Percentiles rank a stretch among this genome's conserved stretches.
phyloP scores from a whole-genome alignment of 2,329 filamentous ascomycete genomes.

The Arthrobotrys iridis region DNA sequence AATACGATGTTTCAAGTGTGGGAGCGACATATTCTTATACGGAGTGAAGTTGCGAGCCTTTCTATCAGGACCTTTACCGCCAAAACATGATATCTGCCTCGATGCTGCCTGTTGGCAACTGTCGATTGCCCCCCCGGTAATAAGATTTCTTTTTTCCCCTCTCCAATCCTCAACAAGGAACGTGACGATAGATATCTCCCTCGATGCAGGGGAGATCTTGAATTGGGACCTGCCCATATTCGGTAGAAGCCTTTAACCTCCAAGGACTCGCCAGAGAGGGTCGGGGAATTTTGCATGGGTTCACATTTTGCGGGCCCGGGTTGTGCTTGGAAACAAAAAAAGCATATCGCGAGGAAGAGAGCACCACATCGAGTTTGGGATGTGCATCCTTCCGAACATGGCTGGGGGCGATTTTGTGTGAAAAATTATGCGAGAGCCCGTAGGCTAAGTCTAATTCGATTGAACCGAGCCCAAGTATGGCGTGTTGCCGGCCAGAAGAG shows the following conservation, averaged over 20 bases:
- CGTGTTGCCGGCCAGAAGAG: constrained; percentile 29
- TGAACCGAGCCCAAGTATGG: constrained; percentile 24
- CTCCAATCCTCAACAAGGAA: constrained; percentile 38
- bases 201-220: constrained; percentile 44
- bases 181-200: constrained; percentile 44
- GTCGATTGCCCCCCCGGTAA: constrained; percentile 20
- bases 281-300: constrained; percentile 50
- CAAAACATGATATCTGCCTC: constrained; percentile 28
- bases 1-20: constrained; percentile 42
- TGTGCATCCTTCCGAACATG: constrained; percentile 45
- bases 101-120: constrained; percentile 52
- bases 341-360: constrained; percentile 10
- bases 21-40: constrained; percentile 50
- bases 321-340: not conserved
- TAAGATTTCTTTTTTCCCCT: constrained; percentile 37
- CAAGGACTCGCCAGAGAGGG: constrained; percentile 29
- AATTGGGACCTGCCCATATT: constrained; percentile 52
- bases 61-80: constrained; percentile 17
- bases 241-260: constrained; percentile 25
- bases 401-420: constrained; percentile 27
- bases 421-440: constrained; percentile 43
- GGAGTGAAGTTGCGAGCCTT: constrained; percentile 8
- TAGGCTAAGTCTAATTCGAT: constrained; percentile 37
- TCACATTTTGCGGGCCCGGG: constrained; percentile 14
- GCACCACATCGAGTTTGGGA: constrained; percentile 24